Percentiles rank a stretch among this genome's conserved stretches.
Evolutionary conservation across 2,329 filamentous ascomycete genomes (phyloP).

Genomic region (Stagonosporopsis tanaceti): DNA sequence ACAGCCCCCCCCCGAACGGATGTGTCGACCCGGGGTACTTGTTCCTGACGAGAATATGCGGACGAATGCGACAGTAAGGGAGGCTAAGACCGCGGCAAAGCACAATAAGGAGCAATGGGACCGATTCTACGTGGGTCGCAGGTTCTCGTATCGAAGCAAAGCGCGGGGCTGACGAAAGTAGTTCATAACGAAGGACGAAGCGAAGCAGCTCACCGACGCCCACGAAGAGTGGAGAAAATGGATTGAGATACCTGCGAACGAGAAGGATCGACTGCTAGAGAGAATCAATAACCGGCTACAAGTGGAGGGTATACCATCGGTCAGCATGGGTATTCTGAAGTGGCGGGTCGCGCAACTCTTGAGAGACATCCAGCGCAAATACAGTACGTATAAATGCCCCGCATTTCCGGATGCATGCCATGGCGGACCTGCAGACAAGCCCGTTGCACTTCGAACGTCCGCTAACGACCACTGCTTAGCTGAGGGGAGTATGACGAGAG

Average conservation of each 20-base stretch:
- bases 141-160: slow-evolving; percentile 16
- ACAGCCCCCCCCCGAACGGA: slow-evolving; percentile 33
- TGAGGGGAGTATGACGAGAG: slow-evolving; percentile 48
- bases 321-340: slow-evolving; percentile 50
- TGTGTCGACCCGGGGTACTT: slow-evolving; percentile 29
- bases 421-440: slow-evolving; percentile 26
- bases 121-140: slow-evolving; percentile 47
- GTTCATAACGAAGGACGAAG: slow-evolving; percentile 50
- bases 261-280: slow-evolving; percentile 46
- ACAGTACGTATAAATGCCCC: slow-evolving; percentile 42
- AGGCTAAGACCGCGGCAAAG: slow-evolving; percentile 45
- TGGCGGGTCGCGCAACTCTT: slow-evolving; percentile 49
- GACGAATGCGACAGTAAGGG: slow-evolving; percentile 49
- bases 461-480: slow-evolving; percentile 46
- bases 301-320: slow-evolving; percentile 46
- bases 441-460: slow-evolving; percentile 31
- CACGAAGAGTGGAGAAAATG: slow-evolving; percentile 49
- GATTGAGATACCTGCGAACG: slow-evolving; percentile 49
- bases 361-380: slow-evolving; percentile 48
- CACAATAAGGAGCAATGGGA: slow-evolving; percentile 51
- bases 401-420: slow-evolving; percentile 30
- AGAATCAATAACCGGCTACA: slow-evolving; percentile 45
- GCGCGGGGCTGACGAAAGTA: slow-evolving; percentile 36
- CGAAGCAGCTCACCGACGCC: slow-evolving; percentile 46
- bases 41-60: slow-evolving; percentile 46